A percentile compares a stretch with the other conserved stretches of the same genome.
Evolutionary conservation across 805 yeast species (phyloP).

Genomic region (Pachysolen tannophilus): DNA sequence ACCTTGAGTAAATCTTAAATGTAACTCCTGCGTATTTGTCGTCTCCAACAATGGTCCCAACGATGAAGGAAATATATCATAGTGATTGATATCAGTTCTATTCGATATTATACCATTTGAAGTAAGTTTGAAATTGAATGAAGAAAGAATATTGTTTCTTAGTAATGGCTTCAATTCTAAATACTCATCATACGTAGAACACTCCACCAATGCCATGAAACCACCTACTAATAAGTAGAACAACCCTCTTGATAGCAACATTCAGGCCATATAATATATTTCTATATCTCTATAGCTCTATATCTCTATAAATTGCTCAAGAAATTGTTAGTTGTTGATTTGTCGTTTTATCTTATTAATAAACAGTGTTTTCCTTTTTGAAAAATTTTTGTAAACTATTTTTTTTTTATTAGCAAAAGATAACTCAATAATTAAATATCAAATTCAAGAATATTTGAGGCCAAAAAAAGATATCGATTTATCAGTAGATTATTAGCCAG

Average conservation of each 20-base stretch:
- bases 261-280: background rate
- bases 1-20: conserved; percentile 84
- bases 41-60: conserved; percentile 67
- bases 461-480: background rate
- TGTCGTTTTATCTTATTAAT: no score
- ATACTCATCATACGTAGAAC: conserved; percentile 45
- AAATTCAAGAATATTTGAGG: background rate
- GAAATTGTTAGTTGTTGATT: background rate
- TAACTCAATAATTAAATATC: background rate
- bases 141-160: conserved; percentile 58
- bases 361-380: background rate
- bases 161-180: conserved; percentile 64
- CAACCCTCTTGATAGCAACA: background rate
- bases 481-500: background rate
- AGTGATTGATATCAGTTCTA: conserved; percentile 29
- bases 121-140: conserved; percentile 59
- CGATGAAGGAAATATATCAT: conserved; percentile 69
- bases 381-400: background rate
- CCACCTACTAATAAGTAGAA: background rate
- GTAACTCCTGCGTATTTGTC: conserved; percentile 67
- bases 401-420: background rate
- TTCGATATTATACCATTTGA: conserved; percentile 34
- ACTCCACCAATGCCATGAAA: background rate
- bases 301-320: no score
- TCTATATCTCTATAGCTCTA: background rate